A percentile compares a stretch with the other conserved stretches of the same genome.
These are phyloP conservation scores for Helotiales sp. DNA, from an alignment of 2,329 filamentous ascomycete species.

Conservation along the genomic window DNA sequence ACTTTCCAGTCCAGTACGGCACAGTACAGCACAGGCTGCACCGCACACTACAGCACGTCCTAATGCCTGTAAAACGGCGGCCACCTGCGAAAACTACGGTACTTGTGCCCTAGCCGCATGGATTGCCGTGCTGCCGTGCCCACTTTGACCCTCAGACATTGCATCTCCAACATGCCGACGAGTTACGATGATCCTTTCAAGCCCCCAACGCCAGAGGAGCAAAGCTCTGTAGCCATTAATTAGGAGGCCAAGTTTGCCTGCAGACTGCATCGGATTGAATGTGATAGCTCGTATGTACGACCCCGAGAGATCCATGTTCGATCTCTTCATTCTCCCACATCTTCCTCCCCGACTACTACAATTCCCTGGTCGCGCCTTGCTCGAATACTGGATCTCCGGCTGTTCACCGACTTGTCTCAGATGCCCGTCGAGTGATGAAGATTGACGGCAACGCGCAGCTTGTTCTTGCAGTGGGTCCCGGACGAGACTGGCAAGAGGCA, in stretches of 20 bases:
- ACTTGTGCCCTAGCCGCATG: background rate
- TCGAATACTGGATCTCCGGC: background rate
- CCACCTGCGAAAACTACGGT: background rate
- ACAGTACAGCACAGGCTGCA: background rate
- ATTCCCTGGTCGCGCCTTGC: background rate
- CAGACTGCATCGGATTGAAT: background rate
- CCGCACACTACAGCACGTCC: background rate
- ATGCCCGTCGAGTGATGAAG: background rate
- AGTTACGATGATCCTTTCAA: background rate
- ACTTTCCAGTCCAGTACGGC: background rate
- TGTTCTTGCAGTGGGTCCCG: background rate
- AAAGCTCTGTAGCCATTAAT: conserved; percentile 5
- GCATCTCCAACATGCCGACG: background rate
- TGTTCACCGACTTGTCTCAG: background rate
- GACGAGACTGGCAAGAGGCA: background rate
- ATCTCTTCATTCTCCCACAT: conserved; percentile 6
- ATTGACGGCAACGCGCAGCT: background rate
- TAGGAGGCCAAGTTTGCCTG: too few relatives aligned
- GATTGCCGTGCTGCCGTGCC: background rate
- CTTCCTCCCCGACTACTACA: background rate
- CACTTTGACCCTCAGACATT: background rate
- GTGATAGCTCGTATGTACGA: conserved; percentile 2
- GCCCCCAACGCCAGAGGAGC: background rate
- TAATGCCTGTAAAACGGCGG: conserved; percentile 2
- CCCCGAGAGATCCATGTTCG: background rate